Evolutionary conservation across 805 yeast species (phyloP).

Genomic region (Maudiozyma pseudohumilis): DNA sequence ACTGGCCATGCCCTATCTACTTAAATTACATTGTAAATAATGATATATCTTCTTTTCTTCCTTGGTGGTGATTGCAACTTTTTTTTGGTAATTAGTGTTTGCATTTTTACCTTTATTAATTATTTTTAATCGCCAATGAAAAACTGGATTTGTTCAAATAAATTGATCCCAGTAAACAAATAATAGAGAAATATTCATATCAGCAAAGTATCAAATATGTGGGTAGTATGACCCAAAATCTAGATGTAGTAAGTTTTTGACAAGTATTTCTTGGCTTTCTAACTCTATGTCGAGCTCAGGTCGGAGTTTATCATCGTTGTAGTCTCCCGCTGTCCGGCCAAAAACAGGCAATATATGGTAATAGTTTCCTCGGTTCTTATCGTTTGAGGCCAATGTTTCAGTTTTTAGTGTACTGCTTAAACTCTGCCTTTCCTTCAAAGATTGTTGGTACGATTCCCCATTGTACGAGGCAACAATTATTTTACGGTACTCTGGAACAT

Average conservation of each 20-base stretch:
- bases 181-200: no score
- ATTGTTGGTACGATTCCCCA: not conserved
- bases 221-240: conserved; percentile 26
- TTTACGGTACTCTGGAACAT: no score
- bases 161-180: no score
- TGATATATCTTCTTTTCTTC: not conserved
- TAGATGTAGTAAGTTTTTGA: no score
- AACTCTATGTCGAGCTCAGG: no score
- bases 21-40: not conserved
- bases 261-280: no score
- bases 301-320: not conserved
- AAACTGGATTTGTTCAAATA: not conserved
- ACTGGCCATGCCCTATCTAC: no score
- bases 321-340: not conserved
- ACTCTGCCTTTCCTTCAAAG: not conserved
- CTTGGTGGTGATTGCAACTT: not conserved
- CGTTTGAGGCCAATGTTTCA: not conserved
- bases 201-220: conserved; percentile 5
- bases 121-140: not conserved
- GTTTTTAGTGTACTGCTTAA: not conserved
- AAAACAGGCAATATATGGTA: conserved; percentile 5
- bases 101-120: no score
- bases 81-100: not conserved
- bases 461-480: no score
- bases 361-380: conserved; percentile 1